These are phyloP conservation scores for Parietichytrium sp. DNA, from an alignment of 108 stramenopile species.

Conservation along the genomic window DNA sequence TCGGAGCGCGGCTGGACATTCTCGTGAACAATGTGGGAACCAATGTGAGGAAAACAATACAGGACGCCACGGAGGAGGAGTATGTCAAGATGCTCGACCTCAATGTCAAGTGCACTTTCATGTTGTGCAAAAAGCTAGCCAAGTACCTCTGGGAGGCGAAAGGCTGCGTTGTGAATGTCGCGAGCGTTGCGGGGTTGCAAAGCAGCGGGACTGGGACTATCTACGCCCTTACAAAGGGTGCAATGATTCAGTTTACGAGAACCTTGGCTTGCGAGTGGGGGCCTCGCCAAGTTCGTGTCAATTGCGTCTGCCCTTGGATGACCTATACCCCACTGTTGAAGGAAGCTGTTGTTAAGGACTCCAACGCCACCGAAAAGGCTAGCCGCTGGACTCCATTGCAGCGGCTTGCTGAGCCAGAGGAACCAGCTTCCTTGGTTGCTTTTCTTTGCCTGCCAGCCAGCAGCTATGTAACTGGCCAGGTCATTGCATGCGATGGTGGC, in stretches of 20 bases:
- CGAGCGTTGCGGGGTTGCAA: constrained; percentile 83
- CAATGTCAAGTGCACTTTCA: constrained; percentile 76
- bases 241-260: constrained; percentile 90
- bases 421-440: constrained; percentile 78
- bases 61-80: constrained; percentile 81
- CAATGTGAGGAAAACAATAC: constrained; percentile 79
- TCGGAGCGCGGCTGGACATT: constrained; percentile 69
- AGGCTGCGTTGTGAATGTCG: constrained; percentile 83
- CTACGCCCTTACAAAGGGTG: constrained; percentile 89
- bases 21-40: constrained; percentile 95
- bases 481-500: constrained; percentile 89
- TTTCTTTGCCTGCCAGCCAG: constrained; percentile 84
- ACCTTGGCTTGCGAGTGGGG: constrained; percentile 90
- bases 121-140: constrained; percentile 44
- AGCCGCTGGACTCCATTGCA: constrained; percentile 72
- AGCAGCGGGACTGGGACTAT: constrained; percentile 81
- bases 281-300: constrained; percentile 68
- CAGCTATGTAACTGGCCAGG: constrained; percentile 89
- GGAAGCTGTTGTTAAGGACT: constrained; percentile 66
- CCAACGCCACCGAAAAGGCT: constrained; percentile 53
- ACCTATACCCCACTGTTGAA: constrained; percentile 63
- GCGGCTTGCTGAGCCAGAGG: constrained; percentile 64
- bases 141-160: constrained; percentile 50
- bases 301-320: constrained; percentile 54
- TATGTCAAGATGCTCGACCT: constrained; percentile 74